Evolutionary conservation across 345 rosid genomes (phyloP).

Genomic region (Lepidium africanum): DNA sequence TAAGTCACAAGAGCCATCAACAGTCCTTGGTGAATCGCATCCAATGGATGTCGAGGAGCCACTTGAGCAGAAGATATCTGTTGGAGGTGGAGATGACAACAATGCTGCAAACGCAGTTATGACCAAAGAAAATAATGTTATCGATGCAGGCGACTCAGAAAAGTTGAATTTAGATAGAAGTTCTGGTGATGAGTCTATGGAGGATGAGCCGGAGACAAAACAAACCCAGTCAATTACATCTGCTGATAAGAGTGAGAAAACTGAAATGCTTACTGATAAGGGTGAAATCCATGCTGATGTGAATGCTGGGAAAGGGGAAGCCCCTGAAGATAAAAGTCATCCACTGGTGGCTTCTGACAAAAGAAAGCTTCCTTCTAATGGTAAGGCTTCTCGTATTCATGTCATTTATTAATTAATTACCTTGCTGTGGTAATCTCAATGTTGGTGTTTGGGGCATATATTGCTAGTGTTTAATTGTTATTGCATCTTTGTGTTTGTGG

Average conservation of each 20-base stretch:
- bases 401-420: background rate
- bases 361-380: conserved; percentile 55
- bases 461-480: background rate
- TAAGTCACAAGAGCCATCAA: conserved; percentile 72
- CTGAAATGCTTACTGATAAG: conserved; percentile 32
- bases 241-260: conserved; percentile 49
- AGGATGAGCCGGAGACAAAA: conserved; percentile 77
- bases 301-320: conserved; percentile 25
- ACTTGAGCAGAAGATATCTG: conserved; percentile 54
- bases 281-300: conserved; percentile 35
- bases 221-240: conserved; percentile 57
- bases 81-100: conserved; percentile 54
- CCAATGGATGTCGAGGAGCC: conserved; percentile 89
- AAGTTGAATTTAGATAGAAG: conserved; percentile 90
- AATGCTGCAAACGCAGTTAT: conserved; percentile 58
- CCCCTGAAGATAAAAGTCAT: conserved; percentile 32
- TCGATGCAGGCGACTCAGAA: conserved; percentile 69
- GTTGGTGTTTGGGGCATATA: background rate
- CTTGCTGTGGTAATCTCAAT: background rate
- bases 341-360: conserved; percentile 49
- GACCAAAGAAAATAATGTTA: conserved; percentile 53
- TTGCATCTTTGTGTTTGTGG: background rate
- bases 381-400: conserved; percentile 35
- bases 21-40: conserved; percentile 71
- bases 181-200: conserved; percentile 98